Conservation (phyloP, 164 flowering plant genomes). For the Cinnamomum chago region DNA sequence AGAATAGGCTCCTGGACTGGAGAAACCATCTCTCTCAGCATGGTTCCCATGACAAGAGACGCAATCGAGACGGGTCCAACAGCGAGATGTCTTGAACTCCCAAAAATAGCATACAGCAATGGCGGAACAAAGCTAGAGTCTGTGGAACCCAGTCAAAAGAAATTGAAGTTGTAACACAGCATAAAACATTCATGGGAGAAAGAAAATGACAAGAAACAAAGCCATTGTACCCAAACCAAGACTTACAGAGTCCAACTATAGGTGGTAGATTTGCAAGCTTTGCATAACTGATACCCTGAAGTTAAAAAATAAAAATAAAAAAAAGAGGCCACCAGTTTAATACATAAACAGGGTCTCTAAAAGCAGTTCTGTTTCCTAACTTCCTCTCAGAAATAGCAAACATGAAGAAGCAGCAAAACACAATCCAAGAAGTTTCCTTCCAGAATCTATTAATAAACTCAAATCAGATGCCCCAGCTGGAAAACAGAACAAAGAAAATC, state of each 20-base stretch:
- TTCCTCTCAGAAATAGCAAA: not conserved
- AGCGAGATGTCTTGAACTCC: slow-evolving; percentile 57
- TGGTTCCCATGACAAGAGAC: slow-evolving; percentile 61
- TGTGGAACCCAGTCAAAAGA: slow-evolving; percentile 15
- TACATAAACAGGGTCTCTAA: too few species aligned
- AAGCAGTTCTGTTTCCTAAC: not conserved
- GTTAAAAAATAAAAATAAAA: not conserved
- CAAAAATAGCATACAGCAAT: slow-evolving; percentile 47
- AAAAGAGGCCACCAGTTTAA: not conserved
- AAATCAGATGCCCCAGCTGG: not conserved
- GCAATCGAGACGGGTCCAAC: slow-evolving; percentile 62
- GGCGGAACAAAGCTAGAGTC: slow-evolving; percentile 79
- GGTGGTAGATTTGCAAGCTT: slow-evolving; percentile 64
- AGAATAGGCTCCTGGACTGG: slow-evolving; percentile 24
- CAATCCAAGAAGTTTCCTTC: not conserved
- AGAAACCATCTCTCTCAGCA: slow-evolving; percentile 39
- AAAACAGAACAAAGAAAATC: not conserved
- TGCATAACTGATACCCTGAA: slow-evolving; percentile 66
- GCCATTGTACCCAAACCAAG: not conserved
- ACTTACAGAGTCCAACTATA: slow-evolving; percentile 59
- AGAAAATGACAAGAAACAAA: not conserved
- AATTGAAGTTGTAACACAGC: not conserved
- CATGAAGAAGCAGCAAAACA: not conserved
- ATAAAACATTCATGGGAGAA: not conserved
- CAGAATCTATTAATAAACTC: not conserved